Evolutionary conservation across 1,284 basidiomycete genomes (phyloP).

Genomic region (Tylopilus orsonianus): DNA sequence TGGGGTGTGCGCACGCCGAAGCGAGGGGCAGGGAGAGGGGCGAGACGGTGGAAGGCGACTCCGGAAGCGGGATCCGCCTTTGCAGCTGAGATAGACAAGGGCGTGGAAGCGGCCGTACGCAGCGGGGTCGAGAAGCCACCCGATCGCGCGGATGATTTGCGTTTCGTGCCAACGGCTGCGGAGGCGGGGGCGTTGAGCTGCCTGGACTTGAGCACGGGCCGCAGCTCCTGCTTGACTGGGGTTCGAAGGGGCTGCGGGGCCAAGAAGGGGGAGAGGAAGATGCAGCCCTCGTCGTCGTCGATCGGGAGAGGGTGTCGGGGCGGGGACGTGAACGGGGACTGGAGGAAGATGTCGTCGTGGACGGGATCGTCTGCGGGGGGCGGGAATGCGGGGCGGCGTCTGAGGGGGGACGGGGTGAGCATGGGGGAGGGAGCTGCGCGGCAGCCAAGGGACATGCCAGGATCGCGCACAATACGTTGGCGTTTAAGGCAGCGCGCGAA

Average conservation of each 20-base stretch:
- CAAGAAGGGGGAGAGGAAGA: conserved; percentile 51
- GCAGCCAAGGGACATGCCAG: conserved; percentile 45
- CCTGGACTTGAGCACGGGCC: conserved; percentile 33
- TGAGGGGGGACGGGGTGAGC: conserved; percentile 62
- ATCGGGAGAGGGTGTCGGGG: conserved; percentile 49
- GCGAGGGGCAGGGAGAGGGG: conserved; percentile 59
- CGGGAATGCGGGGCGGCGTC: conserved; percentile 41
- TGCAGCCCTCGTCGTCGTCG: conserved; percentile 54
- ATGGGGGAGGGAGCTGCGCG: conserved; percentile 45
- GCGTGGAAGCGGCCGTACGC: conserved; percentile 43
- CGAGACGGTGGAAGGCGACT: conserved; percentile 58
- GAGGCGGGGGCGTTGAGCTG: conserved; percentile 31
- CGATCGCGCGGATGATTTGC: conserved; percentile 48
- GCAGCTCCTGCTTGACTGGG: conserved; percentile 49
- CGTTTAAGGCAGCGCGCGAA: conserved; percentile 35
- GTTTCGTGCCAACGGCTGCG: conserved; percentile 52
- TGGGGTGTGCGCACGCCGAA: conserved; percentile 56
- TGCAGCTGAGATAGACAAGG: conserved; percentile 48
- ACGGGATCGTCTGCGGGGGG: conserved; percentile 36
- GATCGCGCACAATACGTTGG: conserved; percentile 9
- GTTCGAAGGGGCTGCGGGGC: conserved; percentile 49
- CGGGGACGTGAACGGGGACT: conserved; percentile 53
- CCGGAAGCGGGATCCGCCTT: conserved; percentile 32
- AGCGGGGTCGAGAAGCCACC: conserved; percentile 44
- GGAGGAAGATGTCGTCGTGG: conserved; percentile 50